Conservation (phyloP, 768 basidiomycete species). For the Russula compacta region DNA sequence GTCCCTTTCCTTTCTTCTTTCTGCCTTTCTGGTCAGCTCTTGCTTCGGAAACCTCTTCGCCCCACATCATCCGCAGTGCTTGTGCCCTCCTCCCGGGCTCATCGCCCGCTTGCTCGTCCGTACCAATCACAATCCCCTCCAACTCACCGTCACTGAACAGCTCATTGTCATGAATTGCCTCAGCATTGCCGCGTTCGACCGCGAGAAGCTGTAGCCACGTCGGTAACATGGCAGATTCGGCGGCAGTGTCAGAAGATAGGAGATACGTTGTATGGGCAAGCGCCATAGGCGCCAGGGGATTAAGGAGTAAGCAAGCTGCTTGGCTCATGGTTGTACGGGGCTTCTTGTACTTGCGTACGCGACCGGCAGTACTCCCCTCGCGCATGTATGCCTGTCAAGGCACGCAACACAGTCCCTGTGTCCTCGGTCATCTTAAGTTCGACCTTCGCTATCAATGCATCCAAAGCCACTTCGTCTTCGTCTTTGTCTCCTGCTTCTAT, state of each 20-base stretch:
- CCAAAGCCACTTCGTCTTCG: constrained; percentile 2
- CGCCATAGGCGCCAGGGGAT: constrained; percentile 36
- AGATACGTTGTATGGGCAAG: constrained; percentile 38
- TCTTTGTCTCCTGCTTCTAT: constrained; percentile 3
- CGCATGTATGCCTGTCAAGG: neutral
- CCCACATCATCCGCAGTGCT: constrained; percentile 12
- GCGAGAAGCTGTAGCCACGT: constrained; percentile 61
- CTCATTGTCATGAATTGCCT: constrained; percentile 56
- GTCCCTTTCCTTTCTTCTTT: constrained; percentile 29
- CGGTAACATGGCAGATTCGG: constrained; percentile 29
- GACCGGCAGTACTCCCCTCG: constrained; percentile 3
- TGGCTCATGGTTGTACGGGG: constrained; percentile 30
- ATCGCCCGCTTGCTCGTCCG: constrained; percentile 25
- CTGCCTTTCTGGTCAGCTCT: constrained; percentile 12
- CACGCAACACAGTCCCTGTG: neutral
- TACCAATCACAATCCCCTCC: constrained; percentile 46
- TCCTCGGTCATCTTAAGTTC: neutral
- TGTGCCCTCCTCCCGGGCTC: constrained; percentile 17
- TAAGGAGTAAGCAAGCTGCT: constrained; percentile 47
- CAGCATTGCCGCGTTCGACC: constrained; percentile 47
- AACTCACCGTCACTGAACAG: constrained; percentile 62
- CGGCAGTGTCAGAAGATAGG: constrained; percentile 36
- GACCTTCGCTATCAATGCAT: neutral
- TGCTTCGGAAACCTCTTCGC: constrained; percentile 5
- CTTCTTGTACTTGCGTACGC: constrained; percentile 26